These are phyloP conservation scores for Jacaranda mimosifolia DNA, from an alignment of 257 asterid species.

Conservation along the genomic window DNA sequence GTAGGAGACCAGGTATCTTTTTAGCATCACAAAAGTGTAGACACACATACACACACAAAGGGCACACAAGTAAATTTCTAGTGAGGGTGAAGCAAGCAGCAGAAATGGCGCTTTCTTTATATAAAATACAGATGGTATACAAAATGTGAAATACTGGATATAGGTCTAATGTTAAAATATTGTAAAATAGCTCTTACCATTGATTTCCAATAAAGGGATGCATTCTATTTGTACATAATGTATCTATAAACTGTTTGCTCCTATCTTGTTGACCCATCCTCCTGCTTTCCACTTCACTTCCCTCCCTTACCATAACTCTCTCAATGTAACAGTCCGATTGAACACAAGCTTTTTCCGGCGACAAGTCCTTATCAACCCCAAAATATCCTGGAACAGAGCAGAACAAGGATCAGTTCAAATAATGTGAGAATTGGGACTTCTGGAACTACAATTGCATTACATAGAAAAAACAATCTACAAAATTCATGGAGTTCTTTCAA, in stretches of 20 bases:
- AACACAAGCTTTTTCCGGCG: slow-evolving; percentile 71
- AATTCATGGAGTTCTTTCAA: too few species aligned
- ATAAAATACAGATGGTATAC: background rate
- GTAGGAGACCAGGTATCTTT: too few species aligned
- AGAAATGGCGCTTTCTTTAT: background rate
- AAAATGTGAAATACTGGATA: background rate
- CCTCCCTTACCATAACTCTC: slow-evolving; percentile 71
- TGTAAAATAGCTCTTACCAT: background rate
- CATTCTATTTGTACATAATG: slow-evolving; percentile 23
- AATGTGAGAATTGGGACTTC: background rate
- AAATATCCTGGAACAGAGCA: slow-evolving; percentile 61
- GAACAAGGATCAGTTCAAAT: background rate
- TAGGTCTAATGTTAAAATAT: too few species aligned
- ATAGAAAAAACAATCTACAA: too few species aligned
- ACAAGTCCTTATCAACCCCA: slow-evolving; percentile 70
- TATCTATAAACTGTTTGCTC: slow-evolving; percentile 5
- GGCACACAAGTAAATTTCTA: too few species aligned
- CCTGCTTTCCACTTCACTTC: slow-evolving; percentile 48
- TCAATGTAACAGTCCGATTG: slow-evolving; percentile 79
- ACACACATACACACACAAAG: too few species aligned
- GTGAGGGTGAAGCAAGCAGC: background rate
- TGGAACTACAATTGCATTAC: background rate
- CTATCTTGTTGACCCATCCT: background rate
- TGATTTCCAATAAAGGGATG: slow-evolving; percentile 17
- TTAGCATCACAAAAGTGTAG: too few species aligned